Evolutionary conservation across 768 basidiomycete genomes (phyloP), one percentile per base, ranked within the genome.

Genomic region (Russula sp.): DNA sequence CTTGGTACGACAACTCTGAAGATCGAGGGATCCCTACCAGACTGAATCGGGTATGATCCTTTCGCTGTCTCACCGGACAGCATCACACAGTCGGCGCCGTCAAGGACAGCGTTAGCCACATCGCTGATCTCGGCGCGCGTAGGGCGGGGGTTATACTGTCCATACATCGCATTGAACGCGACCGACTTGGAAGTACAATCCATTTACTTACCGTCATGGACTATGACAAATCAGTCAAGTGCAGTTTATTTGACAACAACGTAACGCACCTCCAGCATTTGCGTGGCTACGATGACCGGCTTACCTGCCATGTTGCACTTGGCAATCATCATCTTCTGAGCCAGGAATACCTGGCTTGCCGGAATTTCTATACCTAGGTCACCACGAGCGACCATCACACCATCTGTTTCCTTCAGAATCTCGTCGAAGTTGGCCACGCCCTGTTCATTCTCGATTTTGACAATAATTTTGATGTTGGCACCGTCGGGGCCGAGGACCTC

Each of bases 311-410:
- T 90, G 81, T 97, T 98, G 79, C 94, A 97, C 80, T 98, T 98
- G 63, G 96, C 86, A 70, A 98, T 99, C 95, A 99, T 99, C 96
- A 98, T 98, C 81, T 99, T 99, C 76, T 99, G 97, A 8, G 97
- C 97, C 71, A 98, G 80, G 83, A 99, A 99, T 50, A 99, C 97
- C 73, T 98, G 97, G 71, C 89, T 91, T 49, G 97, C 94, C n/a
- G 97, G 97, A 70, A 99, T 99, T 78, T 99, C 97, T 71, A 99
- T 99, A 75, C 97, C 97, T 55, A 99, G 82, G 74, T 99, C 97
- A 75, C 97, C 97, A 77, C 97, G 93, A 68, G 97, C 97, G 68
- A 99, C 97, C 97, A 99, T 99, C 69, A 99, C 97, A 79, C 97
- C 97, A 73, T 99, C 97, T 35, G 89, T 84, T 75, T 89, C 97